A percentile compares a stretch with the other conserved stretches of the same genome.
Conservation (phyloP, 2,329 filamentous ascomycete species). For the Elsinoe batatas region DNA sequence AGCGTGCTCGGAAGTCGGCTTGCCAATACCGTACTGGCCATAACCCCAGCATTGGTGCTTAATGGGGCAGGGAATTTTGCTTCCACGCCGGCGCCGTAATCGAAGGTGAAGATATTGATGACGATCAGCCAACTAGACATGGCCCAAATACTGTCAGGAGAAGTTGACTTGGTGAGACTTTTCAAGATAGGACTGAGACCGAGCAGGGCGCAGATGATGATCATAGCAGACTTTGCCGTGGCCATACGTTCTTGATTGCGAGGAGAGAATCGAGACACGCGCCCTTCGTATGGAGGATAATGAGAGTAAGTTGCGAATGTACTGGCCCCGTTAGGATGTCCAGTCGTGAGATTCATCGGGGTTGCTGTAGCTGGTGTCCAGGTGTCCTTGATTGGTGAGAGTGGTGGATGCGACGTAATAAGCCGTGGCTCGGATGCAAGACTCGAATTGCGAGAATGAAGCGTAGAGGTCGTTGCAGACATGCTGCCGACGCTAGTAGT, state of each 20-base stretch:
- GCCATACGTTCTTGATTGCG: constrained; percentile 56
- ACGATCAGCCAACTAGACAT: constrained; percentile 86
- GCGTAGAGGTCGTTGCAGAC: neutral
- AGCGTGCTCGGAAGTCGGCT: constrained; percentile 81
- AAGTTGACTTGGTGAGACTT: constrained; percentile 87
- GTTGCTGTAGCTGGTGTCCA: constrained; percentile 12
- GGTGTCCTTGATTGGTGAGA: constrained; percentile 24
- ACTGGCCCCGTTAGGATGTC: constrained; percentile 23
- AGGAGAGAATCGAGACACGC: constrained; percentile 37
- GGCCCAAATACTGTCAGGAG: constrained; percentile 92
- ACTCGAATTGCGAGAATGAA: constrained; percentile 45
- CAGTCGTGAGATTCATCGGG: constrained; percentile 18
- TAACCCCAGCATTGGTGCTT: constrained; percentile 90
- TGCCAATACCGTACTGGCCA: constrained; percentile 90
- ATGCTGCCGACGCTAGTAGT: neutral
- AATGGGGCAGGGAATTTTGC: constrained; percentile 61
- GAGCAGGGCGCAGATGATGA: constrained; percentile 87
- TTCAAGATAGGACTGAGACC: constrained; percentile 92
- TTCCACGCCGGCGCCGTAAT: constrained; percentile 67
- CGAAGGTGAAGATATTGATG: constrained; percentile 97
- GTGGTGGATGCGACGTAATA: constrained; percentile 16
- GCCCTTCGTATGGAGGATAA: constrained; percentile 29
- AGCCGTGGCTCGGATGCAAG: constrained; percentile 40
- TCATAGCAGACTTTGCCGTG: constrained; percentile 81
- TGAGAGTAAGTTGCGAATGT: constrained; percentile 35